A percentile compares a stretch with the other conserved stretches of the same genome.
phyloP scores from a whole-genome alignment of 768 basidiomycete genomes.

The Amylocystis lapponica region DNA sequence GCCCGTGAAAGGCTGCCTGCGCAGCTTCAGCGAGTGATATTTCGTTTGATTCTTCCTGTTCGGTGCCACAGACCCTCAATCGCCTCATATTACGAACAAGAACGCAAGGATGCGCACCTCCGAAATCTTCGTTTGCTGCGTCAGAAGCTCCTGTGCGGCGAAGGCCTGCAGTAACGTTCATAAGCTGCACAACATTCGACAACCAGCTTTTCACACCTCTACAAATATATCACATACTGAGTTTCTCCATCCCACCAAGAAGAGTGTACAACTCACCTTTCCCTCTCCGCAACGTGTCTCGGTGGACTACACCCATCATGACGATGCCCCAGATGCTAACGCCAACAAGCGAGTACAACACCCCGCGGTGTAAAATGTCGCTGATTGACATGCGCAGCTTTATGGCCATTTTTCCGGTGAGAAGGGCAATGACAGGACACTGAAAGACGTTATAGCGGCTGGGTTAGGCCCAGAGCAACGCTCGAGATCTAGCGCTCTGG shows the following conservation, averaged over 20 bases:
- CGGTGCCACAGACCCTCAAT: neutral
- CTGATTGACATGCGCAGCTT: constrained; percentile 25
- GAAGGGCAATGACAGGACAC: too few species aligned
- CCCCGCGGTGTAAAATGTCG: constrained; percentile 48
- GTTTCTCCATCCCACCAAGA: too few species aligned
- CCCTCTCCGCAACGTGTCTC: constrained; percentile 46
- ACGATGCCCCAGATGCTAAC: constrained; percentile 48
- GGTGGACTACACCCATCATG: constrained; percentile 47
- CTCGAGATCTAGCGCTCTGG: too few species aligned
- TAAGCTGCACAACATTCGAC: neutral
- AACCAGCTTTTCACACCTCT: neutral
- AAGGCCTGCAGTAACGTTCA: neutral
- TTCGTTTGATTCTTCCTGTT: constrained; percentile 6
- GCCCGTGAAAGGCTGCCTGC: constrained; percentile 20
- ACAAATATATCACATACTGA: neutral
- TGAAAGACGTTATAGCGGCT: too few species aligned
- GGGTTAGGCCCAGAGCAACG: too few species aligned
- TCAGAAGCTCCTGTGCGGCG: neutral
- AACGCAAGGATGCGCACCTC: neutral
- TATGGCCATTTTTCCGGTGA: constrained; percentile 11
- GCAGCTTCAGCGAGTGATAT: constrained; percentile 9
- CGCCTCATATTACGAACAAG: neutral
- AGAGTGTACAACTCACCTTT: constrained; percentile 47
- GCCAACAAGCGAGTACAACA: constrained; percentile 49
- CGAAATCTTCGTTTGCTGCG: neutral